phyloP scores from a whole-genome alignment of 2,329 filamentous ascomycete genomes.

The Shiraia sp. region DNA sequence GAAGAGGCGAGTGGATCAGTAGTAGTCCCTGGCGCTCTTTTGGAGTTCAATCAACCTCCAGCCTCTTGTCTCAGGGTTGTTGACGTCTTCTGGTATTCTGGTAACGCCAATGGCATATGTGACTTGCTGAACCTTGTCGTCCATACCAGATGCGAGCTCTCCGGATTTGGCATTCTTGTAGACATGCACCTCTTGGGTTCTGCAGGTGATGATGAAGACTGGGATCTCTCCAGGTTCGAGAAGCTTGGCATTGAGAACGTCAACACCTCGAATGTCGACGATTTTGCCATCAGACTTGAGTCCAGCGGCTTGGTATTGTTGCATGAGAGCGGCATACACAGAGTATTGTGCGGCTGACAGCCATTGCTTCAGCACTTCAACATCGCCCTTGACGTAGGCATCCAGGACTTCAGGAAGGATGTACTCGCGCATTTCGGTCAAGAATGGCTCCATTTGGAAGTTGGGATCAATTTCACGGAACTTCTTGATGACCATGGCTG shows the following conservation, averaged over 20 bases:
- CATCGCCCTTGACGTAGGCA: slow-evolving; percentile 95
- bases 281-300: slow-evolving; percentile 95
- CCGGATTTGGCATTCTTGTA: slow-evolving; percentile 90
- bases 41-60: slow-evolving; percentile 99
- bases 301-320: slow-evolving; percentile 92
- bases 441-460: slow-evolving; percentile 93
- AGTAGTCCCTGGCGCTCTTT: slow-evolving; percentile 93
- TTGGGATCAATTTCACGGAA: slow-evolving; percentile 93
- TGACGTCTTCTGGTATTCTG: slow-evolving; percentile 89
- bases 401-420: slow-evolving; percentile 96
- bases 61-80: slow-evolving; percentile 92
- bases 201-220: slow-evolving; percentile 95
- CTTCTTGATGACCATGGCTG: slow-evolving; percentile 95
- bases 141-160: slow-evolving; percentile 92
- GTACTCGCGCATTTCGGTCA: slow-evolving; percentile 95
- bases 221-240: slow-evolving; percentile 86
- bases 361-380: slow-evolving; percentile 90
- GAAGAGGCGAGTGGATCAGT: slow-evolving; percentile 52
- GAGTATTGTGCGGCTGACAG: slow-evolving; percentile 94
- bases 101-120: slow-evolving; percentile 98
- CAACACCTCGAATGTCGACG: slow-evolving; percentile 91
- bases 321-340: slow-evolving; percentile 93
- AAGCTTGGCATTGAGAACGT: slow-evolving; percentile 79
- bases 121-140: slow-evolving; percentile 97
- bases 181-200: slow-evolving; percentile 96